Conservation (phyloP, 495 filamentous ascomycete species). For the Rhypophila decipiens region DNA sequence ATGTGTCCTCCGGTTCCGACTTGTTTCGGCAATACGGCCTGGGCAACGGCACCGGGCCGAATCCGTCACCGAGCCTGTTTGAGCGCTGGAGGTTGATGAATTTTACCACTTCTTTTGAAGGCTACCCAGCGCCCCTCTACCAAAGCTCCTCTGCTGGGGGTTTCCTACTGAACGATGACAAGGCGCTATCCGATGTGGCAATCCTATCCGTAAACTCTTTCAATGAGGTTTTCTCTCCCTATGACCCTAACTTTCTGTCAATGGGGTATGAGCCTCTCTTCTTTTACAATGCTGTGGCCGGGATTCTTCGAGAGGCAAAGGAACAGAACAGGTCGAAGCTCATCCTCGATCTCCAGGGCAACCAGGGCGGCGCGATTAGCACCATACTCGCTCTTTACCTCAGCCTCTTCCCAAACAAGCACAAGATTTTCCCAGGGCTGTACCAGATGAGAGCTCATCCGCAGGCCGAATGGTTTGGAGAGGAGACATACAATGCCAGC, state of each 20-base stretch:
- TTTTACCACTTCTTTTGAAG: background rate
- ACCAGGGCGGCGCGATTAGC: conserved; percentile 41
- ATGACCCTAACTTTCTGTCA: background rate
- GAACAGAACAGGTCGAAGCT: conserved; percentile 19
- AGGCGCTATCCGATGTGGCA: background rate
- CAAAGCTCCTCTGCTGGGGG: background rate
- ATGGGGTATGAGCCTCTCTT: background rate
- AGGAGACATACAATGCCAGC: background rate
- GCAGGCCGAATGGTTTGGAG: conserved; percentile 5
- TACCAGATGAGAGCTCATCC: conserved; percentile 12
- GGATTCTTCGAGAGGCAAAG: conserved; percentile 3
- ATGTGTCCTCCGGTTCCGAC: conserved; percentile 8
- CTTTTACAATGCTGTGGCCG: conserved; percentile 9
- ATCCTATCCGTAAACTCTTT: conserved; percentile 12
- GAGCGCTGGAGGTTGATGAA: background rate
- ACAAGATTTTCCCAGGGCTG: conserved; percentile 18
- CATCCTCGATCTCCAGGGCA: conserved; percentile 49
- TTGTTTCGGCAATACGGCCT: conserved; percentile 7
- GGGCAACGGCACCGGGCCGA: background rate
- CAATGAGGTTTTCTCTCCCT: background rate
- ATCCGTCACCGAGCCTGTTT: background rate
- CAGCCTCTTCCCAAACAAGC: conserved; percentile 28
- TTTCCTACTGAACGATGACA: background rate
- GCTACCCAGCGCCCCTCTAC: conserved; percentile 6
- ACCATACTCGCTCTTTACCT: conserved; percentile 27